A percentile compares a stretch with the other conserved stretches of the same genome.
Evolutionary conservation across 1,139 yeast genomes (phyloP).

Genomic region (Eremothecium coryli): DNA sequence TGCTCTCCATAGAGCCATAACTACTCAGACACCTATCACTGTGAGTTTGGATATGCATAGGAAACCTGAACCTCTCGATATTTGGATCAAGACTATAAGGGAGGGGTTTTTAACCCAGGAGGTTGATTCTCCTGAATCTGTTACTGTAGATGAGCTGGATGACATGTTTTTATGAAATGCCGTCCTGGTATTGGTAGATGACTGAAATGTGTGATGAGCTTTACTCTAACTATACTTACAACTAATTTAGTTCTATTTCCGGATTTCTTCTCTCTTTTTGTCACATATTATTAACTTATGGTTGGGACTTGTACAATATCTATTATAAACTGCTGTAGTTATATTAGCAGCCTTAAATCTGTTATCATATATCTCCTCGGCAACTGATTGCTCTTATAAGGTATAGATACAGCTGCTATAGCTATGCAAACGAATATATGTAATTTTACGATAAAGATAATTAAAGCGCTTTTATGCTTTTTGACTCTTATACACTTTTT

Average conservation of each 20-base stretch:
- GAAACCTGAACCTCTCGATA: background rate
- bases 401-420: no score
- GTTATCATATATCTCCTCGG: no score
- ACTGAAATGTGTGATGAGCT: slow-evolving; percentile 4
- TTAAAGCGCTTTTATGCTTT: no score
- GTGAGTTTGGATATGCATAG: slow-evolving; percentile 1
- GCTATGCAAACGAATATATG: no score
- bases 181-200: background rate
- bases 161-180: slow-evolving; percentile 41
- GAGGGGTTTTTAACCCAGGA: slow-evolving; percentile 69
- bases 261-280: background rate
- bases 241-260: background rate
- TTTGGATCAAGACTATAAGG: slow-evolving; percentile 60
- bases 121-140: slow-evolving; percentile 68
- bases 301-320: background rate
- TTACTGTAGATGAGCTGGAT: slow-evolving; percentile 64
- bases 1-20: slow-evolving; percentile 63
- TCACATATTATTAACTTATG: background rate
- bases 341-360: background rate
- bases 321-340: background rate
- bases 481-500: no score
- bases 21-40: slow-evolving; percentile 34
- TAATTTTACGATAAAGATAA: no score
- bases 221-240: background rate
- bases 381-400: no score